Conservation (phyloP, 2,329 filamentous ascomycete species). For the Septoria linicola region DNA sequence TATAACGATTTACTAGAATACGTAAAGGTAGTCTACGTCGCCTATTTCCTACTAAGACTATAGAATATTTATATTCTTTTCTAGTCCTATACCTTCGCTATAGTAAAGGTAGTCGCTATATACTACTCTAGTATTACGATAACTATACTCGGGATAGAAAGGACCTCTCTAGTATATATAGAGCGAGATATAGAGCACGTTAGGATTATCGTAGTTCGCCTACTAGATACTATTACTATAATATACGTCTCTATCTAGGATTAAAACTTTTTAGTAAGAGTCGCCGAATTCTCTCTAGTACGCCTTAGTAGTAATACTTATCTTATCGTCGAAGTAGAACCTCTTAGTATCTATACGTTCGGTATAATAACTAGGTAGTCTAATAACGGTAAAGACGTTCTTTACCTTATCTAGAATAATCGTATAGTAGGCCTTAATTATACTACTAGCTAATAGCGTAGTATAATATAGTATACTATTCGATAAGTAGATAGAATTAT, state of each 20-base stretch:
- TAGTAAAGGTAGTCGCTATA: constrained; percentile 62
- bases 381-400: constrained; percentile 92
- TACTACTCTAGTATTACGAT: constrained; percentile 55
- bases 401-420: constrained; percentile 81
- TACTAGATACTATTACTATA: constrained; percentile 92
- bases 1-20: constrained; percentile 95
- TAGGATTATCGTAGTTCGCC: constrained; percentile 91
- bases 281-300: constrained; percentile 81
- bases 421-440: constrained; percentile 93
- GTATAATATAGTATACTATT: constrained; percentile 60
- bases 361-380: constrained; percentile 92
- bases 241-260: constrained; percentile 84
- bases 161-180: constrained; percentile 81
- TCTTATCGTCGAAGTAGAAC: constrained; percentile 98
- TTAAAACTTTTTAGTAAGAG: constrained; percentile 78
- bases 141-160: constrained; percentile 73
- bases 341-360: constrained; percentile 84
- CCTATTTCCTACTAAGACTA: constrained; percentile 76
- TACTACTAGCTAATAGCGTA: constrained; percentile 81
- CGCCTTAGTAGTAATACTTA: constrained; percentile 84
- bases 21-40: constrained; percentile 93
- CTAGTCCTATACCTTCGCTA: constrained; percentile 57
- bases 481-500: constrained; percentile 47
- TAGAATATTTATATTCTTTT: constrained; percentile 68
- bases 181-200: constrained; percentile 91